Evolutionary conservation across 371 early-diverging fungal species (phyloP).

Genomic region (Phascolomyces articulosus): DNA sequence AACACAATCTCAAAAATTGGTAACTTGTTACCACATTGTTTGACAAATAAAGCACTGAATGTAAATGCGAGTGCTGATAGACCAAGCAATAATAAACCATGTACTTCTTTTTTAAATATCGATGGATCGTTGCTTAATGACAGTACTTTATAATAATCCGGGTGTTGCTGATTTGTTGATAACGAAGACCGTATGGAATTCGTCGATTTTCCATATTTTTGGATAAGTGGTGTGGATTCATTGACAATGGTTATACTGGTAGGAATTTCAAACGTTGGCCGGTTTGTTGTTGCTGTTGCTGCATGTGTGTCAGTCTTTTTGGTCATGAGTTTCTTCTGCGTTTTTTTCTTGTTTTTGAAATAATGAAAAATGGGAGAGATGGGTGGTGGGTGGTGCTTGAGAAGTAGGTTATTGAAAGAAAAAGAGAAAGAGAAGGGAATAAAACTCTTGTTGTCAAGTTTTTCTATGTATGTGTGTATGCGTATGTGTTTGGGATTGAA

Average conservation of each 20-base stretch:
- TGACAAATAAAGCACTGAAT: constrained; percentile 73
- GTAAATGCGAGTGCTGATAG: constrained; percentile 76
- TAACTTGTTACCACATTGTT: constrained; percentile 54
- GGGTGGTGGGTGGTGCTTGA: not conserved
- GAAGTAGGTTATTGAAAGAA: no score
- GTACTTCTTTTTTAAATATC: constrained; percentile 19
- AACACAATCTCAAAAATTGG: constrained; percentile 75
- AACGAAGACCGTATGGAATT: no score
- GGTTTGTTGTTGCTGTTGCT: not conserved
- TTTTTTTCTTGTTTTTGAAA: no score
- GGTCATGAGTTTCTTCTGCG: no score
- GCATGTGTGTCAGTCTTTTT: not conserved
- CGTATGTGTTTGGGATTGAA: no score
- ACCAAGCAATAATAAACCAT: constrained; percentile 52
- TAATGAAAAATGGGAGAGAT: not conserved
- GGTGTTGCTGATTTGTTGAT: not conserved
- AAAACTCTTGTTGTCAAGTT: no score
- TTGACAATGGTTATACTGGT: constrained; percentile 28
- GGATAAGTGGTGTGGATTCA: constrained; percentile 28
- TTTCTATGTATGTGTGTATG: no score
- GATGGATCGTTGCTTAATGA: constrained; percentile 21
- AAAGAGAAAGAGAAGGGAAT: no score
- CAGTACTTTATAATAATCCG: constrained; percentile 6
- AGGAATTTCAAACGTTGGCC: constrained; percentile 6
- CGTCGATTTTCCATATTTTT: constrained; percentile 8